phyloP scores from a whole-genome alignment of 2,329 filamentous ascomycete genomes.

The Phaeosphaeria sp. region DNA sequence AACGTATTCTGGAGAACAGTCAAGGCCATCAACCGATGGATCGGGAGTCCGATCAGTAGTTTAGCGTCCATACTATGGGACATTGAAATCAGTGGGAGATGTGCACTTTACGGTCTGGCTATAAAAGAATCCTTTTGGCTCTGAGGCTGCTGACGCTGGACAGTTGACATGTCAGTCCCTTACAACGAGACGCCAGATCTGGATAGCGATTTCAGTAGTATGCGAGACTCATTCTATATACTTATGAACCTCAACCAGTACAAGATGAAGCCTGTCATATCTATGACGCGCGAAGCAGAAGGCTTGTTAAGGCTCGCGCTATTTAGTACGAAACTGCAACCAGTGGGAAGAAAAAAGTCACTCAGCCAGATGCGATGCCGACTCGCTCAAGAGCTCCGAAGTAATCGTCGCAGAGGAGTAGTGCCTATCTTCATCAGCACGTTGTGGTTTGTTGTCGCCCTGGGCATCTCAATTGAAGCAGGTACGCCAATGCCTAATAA shows the following conservation, averaged over 20 bases:
- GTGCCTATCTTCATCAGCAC: slow-evolving; percentile 49
- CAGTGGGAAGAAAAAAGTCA: slow-evolving; percentile 24
- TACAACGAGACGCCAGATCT: slow-evolving; percentile 30
- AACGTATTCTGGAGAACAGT: slow-evolving; percentile 45
- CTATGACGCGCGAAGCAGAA: slow-evolving; percentile 39
- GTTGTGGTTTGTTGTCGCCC: slow-evolving; percentile 48
- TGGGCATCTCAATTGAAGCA: slow-evolving; percentile 39
- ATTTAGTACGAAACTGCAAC: slow-evolving; percentile 45
- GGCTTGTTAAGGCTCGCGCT: slow-evolving; percentile 47
- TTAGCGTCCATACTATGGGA: slow-evolving; percentile 45
- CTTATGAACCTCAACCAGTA: slow-evolving; percentile 54
- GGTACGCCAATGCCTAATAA: background rate
- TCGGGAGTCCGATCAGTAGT: slow-evolving; percentile 42
- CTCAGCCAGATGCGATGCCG: slow-evolving; percentile 36
- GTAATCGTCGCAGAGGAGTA: slow-evolving; percentile 47
- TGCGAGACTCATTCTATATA: slow-evolving; percentile 53
- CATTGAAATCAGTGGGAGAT: slow-evolving; percentile 44
- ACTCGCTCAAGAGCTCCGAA: slow-evolving; percentile 47
- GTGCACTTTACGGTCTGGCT: slow-evolving; percentile 23
- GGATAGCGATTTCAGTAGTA: slow-evolving; percentile 38
- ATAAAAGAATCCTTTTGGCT: background rate
- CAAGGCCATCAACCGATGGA: slow-evolving; percentile 41
- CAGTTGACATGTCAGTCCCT: slow-evolving; percentile 38
- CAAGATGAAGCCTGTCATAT: slow-evolving; percentile 37
- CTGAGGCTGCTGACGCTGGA: slow-evolving; percentile 17